These are phyloP conservation scores for Aspergillus transmontanensis DNA, from an alignment of 2,329 filamentous ascomycete species.

Conservation along the genomic window DNA sequence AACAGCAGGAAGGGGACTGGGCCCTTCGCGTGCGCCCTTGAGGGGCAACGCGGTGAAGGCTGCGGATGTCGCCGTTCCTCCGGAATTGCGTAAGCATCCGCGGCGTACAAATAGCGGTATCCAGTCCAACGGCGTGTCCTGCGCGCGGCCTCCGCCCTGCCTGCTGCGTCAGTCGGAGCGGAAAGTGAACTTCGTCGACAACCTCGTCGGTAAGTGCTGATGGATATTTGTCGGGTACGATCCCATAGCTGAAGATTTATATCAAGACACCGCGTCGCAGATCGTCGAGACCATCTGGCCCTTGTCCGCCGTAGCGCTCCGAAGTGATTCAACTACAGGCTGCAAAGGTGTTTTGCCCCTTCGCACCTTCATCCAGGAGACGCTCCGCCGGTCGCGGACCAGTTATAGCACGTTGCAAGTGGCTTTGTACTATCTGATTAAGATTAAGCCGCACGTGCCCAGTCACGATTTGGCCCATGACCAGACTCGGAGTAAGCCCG, in stretches of 20 bases:
- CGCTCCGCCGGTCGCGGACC: conserved; percentile 87
- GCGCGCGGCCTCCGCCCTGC: conserved; percentile 68
- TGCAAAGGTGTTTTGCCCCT: conserved; percentile 81
- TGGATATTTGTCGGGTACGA: conserved; percentile 20
- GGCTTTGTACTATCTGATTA: conserved; percentile 90
- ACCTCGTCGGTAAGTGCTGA: conserved; percentile 84
- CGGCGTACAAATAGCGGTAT: conserved; percentile 53
- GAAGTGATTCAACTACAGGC: conserved; percentile 65
- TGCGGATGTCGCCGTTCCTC: conserved; percentile 38
- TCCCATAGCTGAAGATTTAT: conserved; percentile 26
- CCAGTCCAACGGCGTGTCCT: conserved; percentile 47
- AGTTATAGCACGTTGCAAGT: conserved; percentile 98
- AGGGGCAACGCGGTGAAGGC: conserved; percentile 33
- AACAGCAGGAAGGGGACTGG: conserved; percentile 27
- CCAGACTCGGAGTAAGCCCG: conserved; percentile 71
- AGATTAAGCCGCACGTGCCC: conserved; percentile 89
- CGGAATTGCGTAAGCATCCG: conserved; percentile 53
- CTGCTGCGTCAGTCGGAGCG: conserved; percentile 86
- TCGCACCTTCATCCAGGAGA: conserved; percentile 96
- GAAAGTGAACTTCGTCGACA: conserved; percentile 94
- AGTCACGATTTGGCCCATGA: conserved; percentile 83
- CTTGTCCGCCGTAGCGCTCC: conserved; percentile 76
- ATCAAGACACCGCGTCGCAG: conserved; percentile 88
- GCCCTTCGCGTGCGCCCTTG: conserved; percentile 28
- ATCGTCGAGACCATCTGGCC: conserved; percentile 99